Evolutionary conservation across 352 stramenopile genomes (phyloP).

Genomic region (Phytopythium aichiense): DNA sequence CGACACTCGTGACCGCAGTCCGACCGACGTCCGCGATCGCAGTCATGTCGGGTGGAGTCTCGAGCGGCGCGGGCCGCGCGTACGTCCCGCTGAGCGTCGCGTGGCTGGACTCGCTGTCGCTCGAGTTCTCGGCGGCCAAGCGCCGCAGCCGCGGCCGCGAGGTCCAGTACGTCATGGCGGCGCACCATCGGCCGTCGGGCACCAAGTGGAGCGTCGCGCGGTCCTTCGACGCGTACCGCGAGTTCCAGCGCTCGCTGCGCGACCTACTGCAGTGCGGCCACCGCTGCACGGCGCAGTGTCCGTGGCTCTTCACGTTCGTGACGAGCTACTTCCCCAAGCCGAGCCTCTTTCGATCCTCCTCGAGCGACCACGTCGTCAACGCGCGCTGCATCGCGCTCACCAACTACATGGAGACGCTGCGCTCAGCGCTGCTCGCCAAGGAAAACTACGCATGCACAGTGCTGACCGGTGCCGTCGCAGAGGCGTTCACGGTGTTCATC

Average conservation of each 20-base stretch:
- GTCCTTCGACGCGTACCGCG: slow-evolving; percentile 21
- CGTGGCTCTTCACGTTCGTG: slow-evolving; percentile 29
- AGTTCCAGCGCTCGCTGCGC: slow-evolving; percentile 14
- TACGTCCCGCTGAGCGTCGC: slow-evolving; percentile 19
- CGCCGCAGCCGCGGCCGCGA: slow-evolving; percentile 11
- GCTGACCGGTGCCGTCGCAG: slow-evolving; percentile 12
- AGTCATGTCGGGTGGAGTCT: neutral
- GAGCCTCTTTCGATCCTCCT: slow-evolving; percentile 14
- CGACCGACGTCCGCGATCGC: neutral
- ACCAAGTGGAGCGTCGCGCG: slow-evolving; percentile 18
- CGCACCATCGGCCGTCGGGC: slow-evolving; percentile 16
- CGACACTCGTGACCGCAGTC: neutral
- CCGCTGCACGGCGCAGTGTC: slow-evolving; percentile 16
- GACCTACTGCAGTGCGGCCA: slow-evolving; percentile 15
- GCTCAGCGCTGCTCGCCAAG: slow-evolving; percentile 18
- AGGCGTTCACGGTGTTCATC: slow-evolving; percentile 22
- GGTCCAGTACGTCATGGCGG: slow-evolving; percentile 18
- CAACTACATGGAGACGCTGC: slow-evolving; percentile 28
- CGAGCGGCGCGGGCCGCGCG: slow-evolving; percentile 1
- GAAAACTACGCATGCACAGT: slow-evolving; percentile 26
- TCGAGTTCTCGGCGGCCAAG: slow-evolving; percentile 14
- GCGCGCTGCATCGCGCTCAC: slow-evolving; percentile 22
- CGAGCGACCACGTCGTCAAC: slow-evolving; percentile 17
- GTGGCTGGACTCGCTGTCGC: slow-evolving; percentile 21
- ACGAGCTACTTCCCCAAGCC: slow-evolving; percentile 30